Evolutionary conservation across 768 basidiomycete genomes (phyloP).

Genomic region (Saitozyma podzolica): DNA sequence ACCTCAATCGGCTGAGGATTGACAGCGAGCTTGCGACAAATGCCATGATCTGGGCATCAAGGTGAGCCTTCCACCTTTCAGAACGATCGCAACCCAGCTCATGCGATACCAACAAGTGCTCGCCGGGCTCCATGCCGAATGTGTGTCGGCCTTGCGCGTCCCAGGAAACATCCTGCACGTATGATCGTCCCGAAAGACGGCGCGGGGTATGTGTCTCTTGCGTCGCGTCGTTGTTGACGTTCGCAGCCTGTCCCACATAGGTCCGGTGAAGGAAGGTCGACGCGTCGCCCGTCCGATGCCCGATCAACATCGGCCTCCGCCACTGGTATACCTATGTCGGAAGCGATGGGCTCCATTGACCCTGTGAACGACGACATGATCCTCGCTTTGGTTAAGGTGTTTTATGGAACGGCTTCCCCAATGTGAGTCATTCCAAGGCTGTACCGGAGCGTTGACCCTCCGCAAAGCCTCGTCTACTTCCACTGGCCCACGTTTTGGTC

Average conservation of each 20-base stretch:
- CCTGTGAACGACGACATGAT: not conserved
- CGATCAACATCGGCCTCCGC: not conserved
- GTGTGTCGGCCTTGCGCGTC: not conserved
- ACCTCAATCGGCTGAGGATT: no score
- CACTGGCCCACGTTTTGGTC: not conserved
- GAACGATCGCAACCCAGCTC: not conserved
- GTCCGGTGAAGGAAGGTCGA: not conserved
- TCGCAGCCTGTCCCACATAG: not conserved
- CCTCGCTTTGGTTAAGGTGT: not conserved
- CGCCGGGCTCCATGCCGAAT: not conserved
- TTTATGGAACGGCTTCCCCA: not conserved
- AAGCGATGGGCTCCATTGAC: not conserved
- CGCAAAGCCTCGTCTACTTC: no score
- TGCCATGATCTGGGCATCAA: not conserved
- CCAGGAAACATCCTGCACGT: not conserved
- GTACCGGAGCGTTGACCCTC: not conserved
- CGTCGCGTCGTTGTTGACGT: not conserved
- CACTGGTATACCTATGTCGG: not conserved
- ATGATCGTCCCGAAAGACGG: conserved; percentile 1
- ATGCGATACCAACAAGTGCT: not conserved
- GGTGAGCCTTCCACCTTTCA: not conserved
- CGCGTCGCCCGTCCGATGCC: not conserved
- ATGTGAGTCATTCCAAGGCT: not conserved
- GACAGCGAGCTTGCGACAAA: conserved; percentile 1
- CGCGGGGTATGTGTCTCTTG: not conserved